Base-by-base conservation (phyloP, 192 early-diverging fungal species). In the Geranomyces variabilis region DNA sequence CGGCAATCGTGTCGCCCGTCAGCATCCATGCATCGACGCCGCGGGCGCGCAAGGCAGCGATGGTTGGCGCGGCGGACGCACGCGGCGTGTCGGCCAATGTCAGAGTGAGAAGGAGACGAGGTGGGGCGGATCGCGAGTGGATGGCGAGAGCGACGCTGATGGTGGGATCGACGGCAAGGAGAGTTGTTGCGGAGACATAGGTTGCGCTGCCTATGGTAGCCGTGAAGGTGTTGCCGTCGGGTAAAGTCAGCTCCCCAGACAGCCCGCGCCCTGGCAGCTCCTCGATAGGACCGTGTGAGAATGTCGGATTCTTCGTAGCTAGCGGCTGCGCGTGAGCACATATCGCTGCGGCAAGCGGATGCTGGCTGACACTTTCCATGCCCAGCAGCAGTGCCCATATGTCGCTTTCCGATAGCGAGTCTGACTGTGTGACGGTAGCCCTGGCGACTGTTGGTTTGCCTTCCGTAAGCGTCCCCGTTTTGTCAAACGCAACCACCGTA, bases 391-490 rank as follows among this genome's bases (percentile, higher is more conserved):
- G 46, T 7, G 56, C 45, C 70, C 69, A 84, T 21, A 82, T 31
- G 12, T 77, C 75, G 1, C 6, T 15, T 17, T 79, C 68, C 29
- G 19, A 24, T 26, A 53, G 51, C 19, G 51, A 6, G n/a, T n/a
- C 19, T 10, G 10, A 10, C 36, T 53, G 4, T 0, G 63, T 9
- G 70, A 47, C 63, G 48, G 58, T 22, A 26, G 5, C 36, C 13
- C 57, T n/a, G 7, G 44, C 31, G 24, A 90, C 86, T 2, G 73
- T 77, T 24, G 92, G 92, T 33, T 88, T 90, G 31, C 83, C 93
- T 79, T 17, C 70, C 0, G 93, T 94, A 12, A 93, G 58, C 0
- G 93, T 94, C 15, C 93, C 93, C 43, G 93, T 94, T 71, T 94
- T 94, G 75, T 94, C 93, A 79, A 93, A 93, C 15, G 85, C 85